Percentiles rank a stretch among this genome's conserved stretches.
These are phyloP conservation scores for Fragaria vesca DNA, from an alignment of 306 rosid genomes.

Conservation along the genomic window DNA sequence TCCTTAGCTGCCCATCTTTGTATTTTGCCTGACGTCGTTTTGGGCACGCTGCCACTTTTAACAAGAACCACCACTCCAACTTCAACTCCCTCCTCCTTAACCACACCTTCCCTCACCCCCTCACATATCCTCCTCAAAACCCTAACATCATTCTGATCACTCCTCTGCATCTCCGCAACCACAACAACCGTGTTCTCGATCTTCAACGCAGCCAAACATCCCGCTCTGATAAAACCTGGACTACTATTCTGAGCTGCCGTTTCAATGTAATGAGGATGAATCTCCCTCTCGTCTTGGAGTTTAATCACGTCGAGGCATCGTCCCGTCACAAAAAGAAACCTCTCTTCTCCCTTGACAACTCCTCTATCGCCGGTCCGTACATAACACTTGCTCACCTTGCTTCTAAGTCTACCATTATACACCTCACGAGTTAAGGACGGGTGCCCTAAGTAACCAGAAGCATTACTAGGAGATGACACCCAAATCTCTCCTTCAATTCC, in stretches of 20 bases:
- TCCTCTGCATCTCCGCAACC: slow-evolving; percentile 64
- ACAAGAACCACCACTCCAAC: slow-evolving; percentile 66
- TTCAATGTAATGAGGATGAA: slow-evolving; percentile 72
- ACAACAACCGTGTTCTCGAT: slow-evolving; percentile 29
- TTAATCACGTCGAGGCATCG: slow-evolving; percentile 53
- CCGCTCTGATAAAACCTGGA: slow-evolving; percentile 52
- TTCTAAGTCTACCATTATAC: slow-evolving; percentile 43
- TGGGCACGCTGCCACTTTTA: slow-evolving; percentile 52
- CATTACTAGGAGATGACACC: slow-evolving; percentile 83
- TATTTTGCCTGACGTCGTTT: slow-evolving; percentile 79
- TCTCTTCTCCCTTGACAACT: slow-evolving; percentile 51
- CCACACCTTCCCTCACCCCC: slow-evolving; percentile 39
- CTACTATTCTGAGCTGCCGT: slow-evolving; percentile 46
- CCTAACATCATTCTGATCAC: slow-evolving; percentile 10
- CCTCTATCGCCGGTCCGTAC: slow-evolving; percentile 77
- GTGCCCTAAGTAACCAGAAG: slow-evolving; percentile 62
- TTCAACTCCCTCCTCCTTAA: slow-evolving; percentile 44
- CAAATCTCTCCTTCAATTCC: slow-evolving; percentile 84
- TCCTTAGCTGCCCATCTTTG: slow-evolving; percentile 58
- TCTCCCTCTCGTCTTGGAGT: slow-evolving; percentile 32
- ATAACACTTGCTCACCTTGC: slow-evolving; percentile 35
- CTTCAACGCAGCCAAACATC: slow-evolving; percentile 56
- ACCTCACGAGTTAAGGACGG: slow-evolving; percentile 62
- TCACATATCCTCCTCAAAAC: slow-evolving; percentile 42
- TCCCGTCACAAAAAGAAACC: slow-evolving; percentile 64